Base-by-base conservation (phyloP, 352 stramenopile genomes). In the Pythium sukuiense region DNA sequence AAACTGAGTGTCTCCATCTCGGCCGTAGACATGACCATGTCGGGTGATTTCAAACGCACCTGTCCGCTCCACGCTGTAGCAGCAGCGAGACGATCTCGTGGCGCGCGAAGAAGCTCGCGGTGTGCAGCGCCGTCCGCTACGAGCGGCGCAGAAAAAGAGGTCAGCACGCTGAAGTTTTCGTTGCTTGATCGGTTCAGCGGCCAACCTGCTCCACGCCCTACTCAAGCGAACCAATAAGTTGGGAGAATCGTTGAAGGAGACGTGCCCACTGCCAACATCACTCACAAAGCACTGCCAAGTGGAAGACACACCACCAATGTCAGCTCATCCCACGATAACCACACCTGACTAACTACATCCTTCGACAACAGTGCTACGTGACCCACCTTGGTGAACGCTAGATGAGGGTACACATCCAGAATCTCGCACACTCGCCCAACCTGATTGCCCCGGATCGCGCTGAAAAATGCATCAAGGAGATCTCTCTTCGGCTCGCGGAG, bases 41-140 rank as follows among this genome's bases (percentile, higher is more conserved):
- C 16, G 45, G 11, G 7, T 55, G 16, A 58, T 29, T 37, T 5
- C 37, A 49, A 6, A 71, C 70, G 9, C 61, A 91, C 82, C 74
- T 85, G 65, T 90, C 84, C n/a, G 81, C 81, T n/a, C 84, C 84
- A 58, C 67, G 70, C 32, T 58, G 24, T 26, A 90, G 53, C 55
- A 93, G 67, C 11, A 80, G 49, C 54, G 70, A 67, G 16, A 90
- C 79, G 32, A 87, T 67, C 33, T 89, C 75, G 35, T 79, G 65
- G 2, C 79, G 76, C 0, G 72, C 74, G 37, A 90, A 88, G 69
- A 89, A 89, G 64, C 81, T 89, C 3, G 84, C 80, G n/a, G 87
- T 61, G 32, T 90, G 88, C 63, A 93, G 62, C 16, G 79, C 67
- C 5, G 80, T 90, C 41, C 81, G 69, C 79, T 92, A 39, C 16